These are phyloP conservation scores for Arthrinium phaeospermum DNA, from an alignment of 2,329 filamentous ascomycete species.

Conservation along the genomic window DNA sequence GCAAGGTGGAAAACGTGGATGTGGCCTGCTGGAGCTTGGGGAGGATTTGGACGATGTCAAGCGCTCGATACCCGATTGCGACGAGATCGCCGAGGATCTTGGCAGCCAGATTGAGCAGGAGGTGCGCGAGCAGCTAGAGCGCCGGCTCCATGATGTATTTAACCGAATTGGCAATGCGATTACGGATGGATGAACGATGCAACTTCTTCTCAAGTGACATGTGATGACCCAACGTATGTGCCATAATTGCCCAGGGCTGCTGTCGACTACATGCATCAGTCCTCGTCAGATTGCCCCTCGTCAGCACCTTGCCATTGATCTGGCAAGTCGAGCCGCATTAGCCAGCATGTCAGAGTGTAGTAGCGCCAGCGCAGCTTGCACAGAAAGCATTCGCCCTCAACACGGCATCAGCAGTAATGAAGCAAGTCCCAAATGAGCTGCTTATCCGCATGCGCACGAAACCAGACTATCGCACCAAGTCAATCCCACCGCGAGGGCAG, in stretches of 20 bases:
- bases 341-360: no score
- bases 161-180: slow-evolving; percentile 5
- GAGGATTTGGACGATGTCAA: slow-evolving; percentile 4
- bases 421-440: no score
- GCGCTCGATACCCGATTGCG: neutral
- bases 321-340: no score
- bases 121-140: slow-evolving; percentile 1
- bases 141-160: neutral
- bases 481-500: no score
- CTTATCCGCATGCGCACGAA: no score
- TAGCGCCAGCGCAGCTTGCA: no score
- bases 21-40: neutral
- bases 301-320: no score
- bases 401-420: no score
- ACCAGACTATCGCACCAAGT: no score
- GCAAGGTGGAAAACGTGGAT: neutral
- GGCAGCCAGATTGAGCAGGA: neutral
- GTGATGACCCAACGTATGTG: neutral
- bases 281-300: no score
- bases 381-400: no score
- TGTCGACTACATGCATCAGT: no score
- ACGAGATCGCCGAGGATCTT: slow-evolving; percentile 1
- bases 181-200: neutral
- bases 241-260: neutral
- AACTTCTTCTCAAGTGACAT: neutral